Percentiles rank a stretch among this genome's conserved stretches.
These are phyloP conservation scores for Escallonia rubra DNA, from an alignment of 129 eudicot genomes.

Conservation along the genomic window DNA sequence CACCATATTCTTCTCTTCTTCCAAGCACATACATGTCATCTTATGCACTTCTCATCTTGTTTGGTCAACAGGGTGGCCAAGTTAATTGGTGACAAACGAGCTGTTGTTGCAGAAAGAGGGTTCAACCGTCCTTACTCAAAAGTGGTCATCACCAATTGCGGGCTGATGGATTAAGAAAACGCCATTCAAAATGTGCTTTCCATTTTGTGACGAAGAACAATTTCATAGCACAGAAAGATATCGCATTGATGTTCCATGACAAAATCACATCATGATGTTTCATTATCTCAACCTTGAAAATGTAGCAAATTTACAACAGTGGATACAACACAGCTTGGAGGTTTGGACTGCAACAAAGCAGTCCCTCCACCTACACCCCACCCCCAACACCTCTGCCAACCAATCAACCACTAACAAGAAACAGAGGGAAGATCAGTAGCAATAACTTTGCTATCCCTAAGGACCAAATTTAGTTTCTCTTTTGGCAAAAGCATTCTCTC, in stretches of 20 bases:
- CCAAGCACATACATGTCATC: no score
- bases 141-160: conserved; percentile 79
- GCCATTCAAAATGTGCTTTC: conserved; percentile 6
- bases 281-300: conserved; percentile 4
- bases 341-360: no score
- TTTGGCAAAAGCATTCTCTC: no score
- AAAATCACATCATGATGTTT: conserved; percentile 2
- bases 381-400: no score
- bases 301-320: no score
- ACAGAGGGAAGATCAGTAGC: no score
- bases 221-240: conserved; percentile 13
- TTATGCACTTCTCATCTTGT: background rate
- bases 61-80: conserved; percentile 77
- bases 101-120: conserved; percentile 94
- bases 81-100: conserved; percentile 91
- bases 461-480: no score
- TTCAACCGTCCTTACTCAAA: conserved; percentile 92
- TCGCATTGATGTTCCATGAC: conserved; percentile 2
- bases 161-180: conserved; percentile 36
- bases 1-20: no score
- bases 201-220: conserved; percentile 12
- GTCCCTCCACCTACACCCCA: no score
- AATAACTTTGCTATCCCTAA: no score
- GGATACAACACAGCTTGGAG: no score
- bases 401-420: no score